phyloP scores from a whole-genome alignment of 2,329 filamentous ascomycete genomes.

The Fusarium sp. region DNA sequence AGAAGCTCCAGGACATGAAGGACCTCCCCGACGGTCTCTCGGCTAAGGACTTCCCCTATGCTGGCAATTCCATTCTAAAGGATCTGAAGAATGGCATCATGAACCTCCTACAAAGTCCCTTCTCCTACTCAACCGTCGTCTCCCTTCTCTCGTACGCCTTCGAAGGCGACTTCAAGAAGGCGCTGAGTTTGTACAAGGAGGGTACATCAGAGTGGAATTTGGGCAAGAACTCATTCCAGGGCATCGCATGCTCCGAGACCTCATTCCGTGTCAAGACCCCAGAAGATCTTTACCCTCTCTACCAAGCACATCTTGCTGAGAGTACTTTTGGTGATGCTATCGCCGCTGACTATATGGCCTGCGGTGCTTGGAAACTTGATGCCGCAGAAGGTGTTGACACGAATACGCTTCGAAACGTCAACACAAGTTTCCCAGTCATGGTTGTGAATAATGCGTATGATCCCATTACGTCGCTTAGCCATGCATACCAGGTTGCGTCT shows the following conservation, averaged over 20 bases:
- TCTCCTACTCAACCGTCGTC: conserved; percentile 4
- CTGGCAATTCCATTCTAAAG: conserved; percentile 22
- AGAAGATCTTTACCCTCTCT: conserved; percentile 24
- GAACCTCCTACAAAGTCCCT: conserved; percentile 13
- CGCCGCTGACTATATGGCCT: conserved; percentile 1
- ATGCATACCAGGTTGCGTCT: conserved; percentile 32
- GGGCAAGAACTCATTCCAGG: conserved; percentile 15
- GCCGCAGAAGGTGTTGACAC: conserved; percentile 29
- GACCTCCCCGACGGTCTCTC: conserved; percentile 13
- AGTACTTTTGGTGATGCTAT: conserved; percentile 32
- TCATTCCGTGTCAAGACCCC: conserved; percentile 20
- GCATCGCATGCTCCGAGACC: conserved; percentile 30
- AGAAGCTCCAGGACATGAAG: conserved; percentile 10
- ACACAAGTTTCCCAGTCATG: conserved; percentile 34
- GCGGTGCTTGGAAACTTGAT: conserved; percentile 28
- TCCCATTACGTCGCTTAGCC: conserved; percentile 28
- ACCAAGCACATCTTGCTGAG: conserved; percentile 17
- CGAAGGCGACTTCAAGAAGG: conserved; percentile 16
- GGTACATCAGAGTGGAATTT: conserved; percentile 25
- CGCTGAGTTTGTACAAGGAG: conserved; percentile 11
- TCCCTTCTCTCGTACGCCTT: conserved; percentile 13
- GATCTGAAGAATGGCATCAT: conserved; percentile 20
- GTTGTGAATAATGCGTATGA: conserved; percentile 38
- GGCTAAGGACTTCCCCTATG: not conserved
- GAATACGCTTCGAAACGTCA: conserved; percentile 27